Evolutionary conservation across 2,329 filamentous ascomycete species (phyloP), one percentile per base, ranked within the genome.

Genomic region (Didymella glomerata): DNA sequence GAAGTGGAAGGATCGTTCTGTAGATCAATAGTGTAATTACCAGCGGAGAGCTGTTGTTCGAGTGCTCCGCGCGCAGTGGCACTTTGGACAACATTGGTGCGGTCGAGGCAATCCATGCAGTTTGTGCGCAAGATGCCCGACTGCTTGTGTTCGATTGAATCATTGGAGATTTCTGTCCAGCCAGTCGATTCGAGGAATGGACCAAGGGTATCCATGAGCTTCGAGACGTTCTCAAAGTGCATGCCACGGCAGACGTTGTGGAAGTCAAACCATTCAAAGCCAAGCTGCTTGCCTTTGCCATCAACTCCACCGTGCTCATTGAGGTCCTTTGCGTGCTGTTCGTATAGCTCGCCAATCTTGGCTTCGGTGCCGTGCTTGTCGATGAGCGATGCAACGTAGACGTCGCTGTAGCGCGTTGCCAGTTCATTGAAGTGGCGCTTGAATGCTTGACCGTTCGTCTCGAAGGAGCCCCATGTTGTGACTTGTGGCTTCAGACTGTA

Each of bases 261-360:
- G 70, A 99, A 99, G 73, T 99, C 95, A 69, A 98, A 99, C 95
- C 95, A 99, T 73, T 97, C 92, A 70, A 96, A 96, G 0, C 82
- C 84, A 13, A 95, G 78, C 10, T 81, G 75, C 11, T 72, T 73
- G 13, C 75, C 76, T 50, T 78, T 74, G 11, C 79, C 82, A 58
- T 86, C 82, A 20, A 83, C 74, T 4, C 83, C 81, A 7, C 82
- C 82, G 8, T 67, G 54, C 10, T 88, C 83, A 63, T 95, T 96
- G 52, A 94, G 80, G 24, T 81, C 77, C 48, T 86, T 80, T 1
- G 91, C 84, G 57, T 88, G 87, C 48, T 85, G 83, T 70, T 96
- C 86, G 72, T 92, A 99, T 34, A 88, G 84, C 52, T 89, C 85
- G 3, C 93, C 95, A 48, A 98, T 88, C 18, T 89, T 86, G 13